Evolutionary conservation across 805 yeast genomes (phyloP).

Genomic region (Suhomyces emberorum): DNA sequence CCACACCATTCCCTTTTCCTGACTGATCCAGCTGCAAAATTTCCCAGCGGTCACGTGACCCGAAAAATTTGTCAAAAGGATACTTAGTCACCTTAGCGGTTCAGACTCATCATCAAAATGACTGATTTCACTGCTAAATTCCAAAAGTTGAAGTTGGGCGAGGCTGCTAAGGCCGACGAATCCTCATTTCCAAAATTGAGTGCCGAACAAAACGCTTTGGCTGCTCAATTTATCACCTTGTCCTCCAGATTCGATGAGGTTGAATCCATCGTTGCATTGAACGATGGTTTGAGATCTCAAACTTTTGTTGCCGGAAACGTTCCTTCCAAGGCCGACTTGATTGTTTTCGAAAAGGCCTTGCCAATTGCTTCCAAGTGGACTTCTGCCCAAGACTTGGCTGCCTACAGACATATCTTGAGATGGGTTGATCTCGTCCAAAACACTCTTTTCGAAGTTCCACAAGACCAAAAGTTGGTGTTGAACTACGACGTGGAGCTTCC

Average conservation of each 20-base stretch:
- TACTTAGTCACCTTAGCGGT: not conserved
- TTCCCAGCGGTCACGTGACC: conserved; percentile 1
- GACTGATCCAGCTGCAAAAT: not conserved
- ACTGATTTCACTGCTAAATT: conserved; percentile 27
- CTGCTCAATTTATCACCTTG: conserved; percentile 76
- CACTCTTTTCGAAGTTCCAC: conserved; percentile 52
- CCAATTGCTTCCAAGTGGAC: conserved; percentile 59
- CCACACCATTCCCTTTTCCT: not conserved
- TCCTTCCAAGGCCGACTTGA: conserved; percentile 69
- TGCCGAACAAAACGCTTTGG: conserved; percentile 60
- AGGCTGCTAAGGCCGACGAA: conserved; percentile 17
- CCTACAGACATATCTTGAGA: conserved; percentile 80
- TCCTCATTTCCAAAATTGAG: conserved; percentile 28
- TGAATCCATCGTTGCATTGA: conserved; percentile 46
- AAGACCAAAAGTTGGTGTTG: conserved; percentile 50
- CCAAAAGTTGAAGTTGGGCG: conserved; percentile 28
- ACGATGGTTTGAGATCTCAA: conserved; percentile 61
- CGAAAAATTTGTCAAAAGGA: conserved; percentile 2
- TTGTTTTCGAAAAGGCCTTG: conserved; percentile 62
- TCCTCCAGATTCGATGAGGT: conserved; percentile 57
- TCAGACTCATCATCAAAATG: too few relatives aligned
- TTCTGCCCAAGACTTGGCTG: conserved; percentile 51
- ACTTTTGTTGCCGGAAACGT: conserved; percentile 69
- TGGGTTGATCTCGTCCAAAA: conserved; percentile 90
- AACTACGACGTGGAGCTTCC: conserved; percentile 65